Percentiles rank a stretch among this genome's conserved stretches.
Evolutionary conservation across 495 filamentous ascomycete genomes (phyloP).

Genomic region (Aspergillus wentii): DNA sequence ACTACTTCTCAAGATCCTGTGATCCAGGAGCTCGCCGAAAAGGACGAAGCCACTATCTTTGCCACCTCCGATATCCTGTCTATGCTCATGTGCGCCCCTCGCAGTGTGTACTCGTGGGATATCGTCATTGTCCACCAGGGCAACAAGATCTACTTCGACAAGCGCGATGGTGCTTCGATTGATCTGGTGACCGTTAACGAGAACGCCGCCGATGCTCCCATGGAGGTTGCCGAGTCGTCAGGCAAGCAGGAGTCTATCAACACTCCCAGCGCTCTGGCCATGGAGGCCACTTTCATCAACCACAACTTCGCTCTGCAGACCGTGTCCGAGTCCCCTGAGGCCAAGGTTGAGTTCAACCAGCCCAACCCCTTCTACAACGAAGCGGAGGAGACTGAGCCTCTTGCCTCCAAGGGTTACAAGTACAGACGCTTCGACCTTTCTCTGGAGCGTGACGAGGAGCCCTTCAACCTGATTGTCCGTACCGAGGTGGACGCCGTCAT

Average conservation of each 20-base stretch:
- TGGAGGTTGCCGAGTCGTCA: slow-evolving; percentile 77
- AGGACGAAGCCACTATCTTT: slow-evolving; percentile 95
- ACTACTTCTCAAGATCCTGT: slow-evolving; percentile 93
- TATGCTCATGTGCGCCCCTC: slow-evolving; percentile 97
- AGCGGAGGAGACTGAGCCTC: slow-evolving; percentile 83
- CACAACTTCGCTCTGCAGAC: slow-evolving; percentile 97
- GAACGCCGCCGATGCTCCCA: slow-evolving; percentile 93
- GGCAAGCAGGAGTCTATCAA: slow-evolving; percentile 89
- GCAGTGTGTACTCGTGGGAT: slow-evolving; percentile 97
- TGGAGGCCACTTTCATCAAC: slow-evolving; percentile 99
- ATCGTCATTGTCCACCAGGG: slow-evolving; percentile 85
- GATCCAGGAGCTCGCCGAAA: slow-evolving; percentile 94
- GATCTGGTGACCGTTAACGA: slow-evolving; percentile 98
- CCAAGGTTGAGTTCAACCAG: slow-evolving; percentile 76
- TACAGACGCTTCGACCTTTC: slow-evolving; percentile 95
- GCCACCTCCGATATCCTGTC: slow-evolving; percentile 94
- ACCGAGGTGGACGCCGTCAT: slow-evolving; percentile 95
- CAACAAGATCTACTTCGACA: slow-evolving; percentile 97
- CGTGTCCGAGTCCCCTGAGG: slow-evolving; percentile 69
- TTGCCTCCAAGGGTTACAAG: slow-evolving; percentile 95
- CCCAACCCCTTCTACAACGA: slow-evolving; percentile 98
- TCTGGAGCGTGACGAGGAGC: slow-evolving; percentile 84
- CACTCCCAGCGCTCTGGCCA: slow-evolving; percentile 79
- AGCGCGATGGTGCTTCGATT: slow-evolving; percentile 87
- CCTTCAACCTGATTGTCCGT: slow-evolving; percentile 84